Percentiles rank a stretch among this genome's conserved stretches.
phyloP scores from a whole-genome alignment of 2,329 filamentous ascomycete genomes.

The Penicillium occitanis region DNA sequence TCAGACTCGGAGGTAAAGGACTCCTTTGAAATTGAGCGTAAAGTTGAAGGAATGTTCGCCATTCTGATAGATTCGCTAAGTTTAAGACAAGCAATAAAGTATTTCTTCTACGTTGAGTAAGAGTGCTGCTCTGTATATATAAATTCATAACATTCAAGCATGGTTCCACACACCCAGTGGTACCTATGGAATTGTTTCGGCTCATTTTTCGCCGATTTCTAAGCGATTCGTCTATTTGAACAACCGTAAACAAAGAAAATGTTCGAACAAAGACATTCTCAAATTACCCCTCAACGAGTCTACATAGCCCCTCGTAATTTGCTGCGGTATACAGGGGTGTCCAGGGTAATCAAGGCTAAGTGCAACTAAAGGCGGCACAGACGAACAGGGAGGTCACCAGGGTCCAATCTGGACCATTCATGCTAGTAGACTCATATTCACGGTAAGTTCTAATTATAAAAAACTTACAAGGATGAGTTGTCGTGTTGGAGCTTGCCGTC shows the following conservation, averaged over 20 bases:
- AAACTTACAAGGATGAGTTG: neutral
- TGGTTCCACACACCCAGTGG: neutral
- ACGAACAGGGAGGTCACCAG: neutral
- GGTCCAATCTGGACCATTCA: neutral
- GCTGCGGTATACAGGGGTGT: neutral
- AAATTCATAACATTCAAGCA: neutral
- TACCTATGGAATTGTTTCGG: neutral
- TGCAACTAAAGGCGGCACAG: neutral
- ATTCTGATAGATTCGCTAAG: neutral
- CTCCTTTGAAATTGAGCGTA: slow-evolving; percentile 8
- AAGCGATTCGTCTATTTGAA: neutral
- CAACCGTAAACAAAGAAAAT: neutral
- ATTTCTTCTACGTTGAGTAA: neutral
- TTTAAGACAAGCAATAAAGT: neutral
- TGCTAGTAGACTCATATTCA: neutral
- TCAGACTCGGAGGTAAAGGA: slow-evolving; percentile 11
- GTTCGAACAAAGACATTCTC: neutral
- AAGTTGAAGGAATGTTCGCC: neutral
- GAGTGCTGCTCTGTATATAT: neutral
- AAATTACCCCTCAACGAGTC: neutral
- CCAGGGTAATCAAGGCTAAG: neutral
- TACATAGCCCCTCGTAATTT: neutral
- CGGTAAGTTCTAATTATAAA: neutral
- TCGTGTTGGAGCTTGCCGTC: neutral
- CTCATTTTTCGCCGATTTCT: neutral